phyloP scores from a whole-genome alignment of 352 stramenopile species.

The Aphanomyces stellatus region DNA sequence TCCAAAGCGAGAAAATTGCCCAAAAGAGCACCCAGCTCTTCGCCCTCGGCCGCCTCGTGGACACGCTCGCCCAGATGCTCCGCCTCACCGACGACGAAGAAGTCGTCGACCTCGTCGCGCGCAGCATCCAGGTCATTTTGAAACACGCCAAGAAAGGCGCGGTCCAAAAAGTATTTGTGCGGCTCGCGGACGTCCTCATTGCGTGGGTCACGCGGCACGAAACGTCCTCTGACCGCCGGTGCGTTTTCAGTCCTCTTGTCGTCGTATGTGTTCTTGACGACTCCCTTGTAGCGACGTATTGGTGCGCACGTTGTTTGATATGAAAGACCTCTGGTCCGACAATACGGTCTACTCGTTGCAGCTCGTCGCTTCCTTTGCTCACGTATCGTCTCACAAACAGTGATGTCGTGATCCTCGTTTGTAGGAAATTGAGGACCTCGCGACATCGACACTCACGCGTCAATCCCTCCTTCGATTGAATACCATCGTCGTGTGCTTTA shows the following conservation, averaged over 20 bases:
- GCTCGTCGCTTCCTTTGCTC: slow-evolving; percentile 46
- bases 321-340: slow-evolving; percentile 46
- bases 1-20: not conserved
- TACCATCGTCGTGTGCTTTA: slow-evolving; percentile 27
- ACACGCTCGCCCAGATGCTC: not conserved
- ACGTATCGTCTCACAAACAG: slow-evolving; percentile 26
- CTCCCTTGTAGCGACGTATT: slow-evolving; percentile 38
- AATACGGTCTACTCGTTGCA: slow-evolving; percentile 68
- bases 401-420: not conserved
- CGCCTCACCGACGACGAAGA: not conserved
- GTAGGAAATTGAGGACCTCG: slow-evolving; percentile 25
- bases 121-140: not conserved
- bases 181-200: slow-evolving; percentile 58
- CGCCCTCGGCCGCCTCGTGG: not conserved
- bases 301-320: slow-evolving; percentile 34
- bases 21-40: not conserved
- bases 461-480: slow-evolving; percentile 23
- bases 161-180: slow-evolving; percentile 39
- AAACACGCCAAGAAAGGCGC: not conserved
- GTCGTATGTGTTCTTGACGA: not conserved
- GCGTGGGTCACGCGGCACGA: slow-evolving; percentile 51
- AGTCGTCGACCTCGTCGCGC: not conserved
- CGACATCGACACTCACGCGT: not conserved
- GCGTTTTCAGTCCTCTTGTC: not conserved
- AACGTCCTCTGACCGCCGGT: slow-evolving; percentile 32